phyloP scores from a whole-genome alignment of 768 basidiomycete genomes.

The Termitomyces sp. region DNA sequence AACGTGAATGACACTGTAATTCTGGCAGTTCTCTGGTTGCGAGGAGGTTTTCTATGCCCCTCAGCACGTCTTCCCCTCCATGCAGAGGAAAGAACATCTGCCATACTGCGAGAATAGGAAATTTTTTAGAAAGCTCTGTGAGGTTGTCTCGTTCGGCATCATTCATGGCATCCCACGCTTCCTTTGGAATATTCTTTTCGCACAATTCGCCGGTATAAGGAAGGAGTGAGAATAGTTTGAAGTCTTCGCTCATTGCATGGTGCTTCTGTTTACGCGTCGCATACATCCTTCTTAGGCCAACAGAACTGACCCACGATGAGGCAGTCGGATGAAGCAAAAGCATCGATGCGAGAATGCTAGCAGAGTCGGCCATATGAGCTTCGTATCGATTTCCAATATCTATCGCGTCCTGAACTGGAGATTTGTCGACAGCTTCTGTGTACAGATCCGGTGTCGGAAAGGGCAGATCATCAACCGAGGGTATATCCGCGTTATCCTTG shows the following conservation, averaged over 20 bases:
- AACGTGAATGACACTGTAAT: background rate
- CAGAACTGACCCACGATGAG: background rate
- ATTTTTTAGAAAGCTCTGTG: background rate
- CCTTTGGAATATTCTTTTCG: background rate
- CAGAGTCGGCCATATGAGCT: background rate
- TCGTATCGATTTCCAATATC: background rate
- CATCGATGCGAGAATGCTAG: slow-evolving; percentile 1
- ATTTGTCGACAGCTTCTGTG: rapidly evolving
- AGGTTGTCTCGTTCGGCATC: background rate
- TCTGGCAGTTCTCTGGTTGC: background rate
- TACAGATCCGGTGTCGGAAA: background rate
- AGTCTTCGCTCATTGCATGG: slow-evolving; percentile 2
- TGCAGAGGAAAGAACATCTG: background rate
- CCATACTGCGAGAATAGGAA: slow-evolving; percentile 3
- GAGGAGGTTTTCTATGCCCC: background rate
- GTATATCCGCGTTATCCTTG: background rate
- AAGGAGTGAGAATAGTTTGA: background rate
- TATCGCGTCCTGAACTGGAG: background rate
- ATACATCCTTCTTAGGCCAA: background rate
- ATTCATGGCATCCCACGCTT: background rate
- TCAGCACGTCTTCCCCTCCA: background rate
- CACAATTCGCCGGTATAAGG: background rate
- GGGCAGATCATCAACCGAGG: background rate
- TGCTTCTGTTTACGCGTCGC: background rate
- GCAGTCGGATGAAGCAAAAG: slow-evolving; percentile 1